A percentile compares a stretch with the other conserved stretches of the same genome.
These are phyloP conservation scores for Ramalina intermedia DNA, from an alignment of 495 filamentous ascomycete genomes.

Conservation along the genomic window DNA sequence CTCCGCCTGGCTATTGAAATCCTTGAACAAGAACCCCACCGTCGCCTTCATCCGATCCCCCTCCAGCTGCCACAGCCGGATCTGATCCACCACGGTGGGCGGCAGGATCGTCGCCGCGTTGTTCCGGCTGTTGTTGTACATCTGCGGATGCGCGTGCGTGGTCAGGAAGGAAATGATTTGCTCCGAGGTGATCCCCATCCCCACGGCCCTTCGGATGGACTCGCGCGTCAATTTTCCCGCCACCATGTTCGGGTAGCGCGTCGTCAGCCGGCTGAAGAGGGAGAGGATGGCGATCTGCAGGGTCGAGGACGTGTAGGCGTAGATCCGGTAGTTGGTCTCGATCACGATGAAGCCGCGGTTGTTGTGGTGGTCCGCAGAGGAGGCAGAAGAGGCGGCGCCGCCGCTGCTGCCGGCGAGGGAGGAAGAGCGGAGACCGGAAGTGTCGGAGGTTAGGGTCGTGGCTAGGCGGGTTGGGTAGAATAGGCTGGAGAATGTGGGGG, in stretches of 20 bases:
- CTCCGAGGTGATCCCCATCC: constrained; percentile 81
- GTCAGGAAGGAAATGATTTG: constrained; percentile 85
- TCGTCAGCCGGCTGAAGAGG: constrained; percentile 71
- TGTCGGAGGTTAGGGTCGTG: constrained; percentile 83
- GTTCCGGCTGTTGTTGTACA: constrained; percentile 42
- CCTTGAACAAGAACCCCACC: constrained; percentile 74
- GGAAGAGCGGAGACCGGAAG: constrained; percentile 48
- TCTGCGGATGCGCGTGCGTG: constrained; percentile 83
- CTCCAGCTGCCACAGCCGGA: constrained; percentile 93
- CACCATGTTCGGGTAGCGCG: constrained; percentile 84
- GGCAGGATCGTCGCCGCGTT: constrained; percentile 42
- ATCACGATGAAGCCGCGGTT: constrained; percentile 74
- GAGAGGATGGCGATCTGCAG: constrained; percentile 88
- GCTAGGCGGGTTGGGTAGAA: constrained; percentile 94
- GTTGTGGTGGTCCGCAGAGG: constrained; percentile 29
- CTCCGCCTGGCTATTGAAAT: constrained; percentile 62
- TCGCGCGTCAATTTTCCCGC: constrained; percentile 76
- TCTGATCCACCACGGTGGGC: constrained; percentile 94
- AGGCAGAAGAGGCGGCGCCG: too few relatives aligned
- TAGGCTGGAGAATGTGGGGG: constrained; percentile 35
- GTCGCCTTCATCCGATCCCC: constrained; percentile 79
- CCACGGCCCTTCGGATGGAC: constrained; percentile 72
- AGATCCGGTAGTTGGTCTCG: constrained; percentile 97
- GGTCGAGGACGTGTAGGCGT: constrained; percentile 87
- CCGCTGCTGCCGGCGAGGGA: constrained; percentile 33